These are phyloP conservation scores for Calcarisporium arbuscula DNA, from an alignment of 2,329 filamentous ascomycete genomes.

Conservation along the genomic window DNA sequence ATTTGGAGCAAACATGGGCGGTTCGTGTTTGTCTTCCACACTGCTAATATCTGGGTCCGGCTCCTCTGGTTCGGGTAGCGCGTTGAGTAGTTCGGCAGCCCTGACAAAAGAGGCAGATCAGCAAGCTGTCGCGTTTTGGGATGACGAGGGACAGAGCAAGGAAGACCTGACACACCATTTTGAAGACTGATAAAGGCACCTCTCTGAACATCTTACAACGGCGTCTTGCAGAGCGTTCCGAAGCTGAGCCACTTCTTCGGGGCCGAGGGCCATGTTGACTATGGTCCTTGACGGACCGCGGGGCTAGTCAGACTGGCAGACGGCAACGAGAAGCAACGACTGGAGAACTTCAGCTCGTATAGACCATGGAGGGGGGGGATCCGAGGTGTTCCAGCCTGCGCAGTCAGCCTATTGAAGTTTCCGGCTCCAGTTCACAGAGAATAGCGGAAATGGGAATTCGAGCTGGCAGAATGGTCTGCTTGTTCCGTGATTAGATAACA, in stretches of 20 bases:
- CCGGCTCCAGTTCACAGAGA: no score
- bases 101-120: conserved; percentile 38
- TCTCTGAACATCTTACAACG: conserved; percentile 83
- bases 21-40: conserved; percentile 31
- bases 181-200: conserved; percentile 90
- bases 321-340: no score
- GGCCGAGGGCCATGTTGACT: conserved; percentile 47
- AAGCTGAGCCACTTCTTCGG: conserved; percentile 56
- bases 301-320: no score
- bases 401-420: no score
- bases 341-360: no score
- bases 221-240: conserved; percentile 75
- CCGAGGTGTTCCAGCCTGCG: no score
- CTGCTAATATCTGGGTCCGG: conserved; percentile 39
- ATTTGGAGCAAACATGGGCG: conserved; percentile 47
- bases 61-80: conserved; percentile 59
- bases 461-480: no score
- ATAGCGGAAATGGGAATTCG: no score
- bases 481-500: no score
- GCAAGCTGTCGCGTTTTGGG: not conserved
- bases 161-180: conserved; percentile 64
- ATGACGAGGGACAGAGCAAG: not conserved
- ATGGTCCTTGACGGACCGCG: no score
- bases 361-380: no score
- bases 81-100: conserved; percentile 89